These are phyloP conservation scores for Vanilla planifolia DNA, from an alignment of 106 monocot species.

Conservation along the genomic window DNA sequence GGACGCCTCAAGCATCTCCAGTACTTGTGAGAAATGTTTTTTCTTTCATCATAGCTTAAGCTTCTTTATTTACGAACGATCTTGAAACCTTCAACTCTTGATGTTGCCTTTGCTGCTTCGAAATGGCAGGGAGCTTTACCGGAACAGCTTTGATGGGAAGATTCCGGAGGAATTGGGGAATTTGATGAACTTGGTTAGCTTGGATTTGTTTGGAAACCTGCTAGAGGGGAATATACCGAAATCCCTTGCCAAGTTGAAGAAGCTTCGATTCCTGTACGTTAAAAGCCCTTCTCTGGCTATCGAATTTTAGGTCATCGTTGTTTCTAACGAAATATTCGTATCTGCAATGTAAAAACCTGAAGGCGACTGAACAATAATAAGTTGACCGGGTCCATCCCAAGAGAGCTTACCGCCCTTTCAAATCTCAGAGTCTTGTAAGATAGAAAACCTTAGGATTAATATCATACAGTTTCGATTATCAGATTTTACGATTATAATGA, in stretches of 20 bases:
- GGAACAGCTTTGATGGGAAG: constrained; percentile 82
- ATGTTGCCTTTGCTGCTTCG: neutral
- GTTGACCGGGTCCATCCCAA: constrained; percentile 78
- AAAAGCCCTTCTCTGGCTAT: neutral
- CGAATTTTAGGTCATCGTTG: neutral
- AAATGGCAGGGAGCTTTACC: constrained; percentile 72
- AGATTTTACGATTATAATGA: neutral
- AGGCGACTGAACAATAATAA: constrained; percentile 87
- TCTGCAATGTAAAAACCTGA: neutral
- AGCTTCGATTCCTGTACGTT: constrained; percentile 81
- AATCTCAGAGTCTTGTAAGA: constrained; percentile 96
- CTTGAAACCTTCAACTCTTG: neutral
- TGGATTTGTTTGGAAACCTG: constrained; percentile 81
- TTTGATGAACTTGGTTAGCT: constrained; percentile 78
- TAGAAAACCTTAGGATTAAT: too few relatives aligned
- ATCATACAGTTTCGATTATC: neutral
- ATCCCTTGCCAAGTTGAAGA: constrained; percentile 73
- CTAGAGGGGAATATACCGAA: constrained; percentile 76
- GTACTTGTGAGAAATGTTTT: constrained; percentile 43
- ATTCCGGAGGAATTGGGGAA: constrained; percentile 78
- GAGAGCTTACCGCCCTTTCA: constrained; percentile 58
- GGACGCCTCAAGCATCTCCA: constrained; percentile 57
- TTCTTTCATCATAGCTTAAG: neutral
- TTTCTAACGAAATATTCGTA: neutral
- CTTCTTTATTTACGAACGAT: too few relatives aligned